phyloP scores from a whole-genome alignment of 805 yeast genomes.

The Schwanniomyces polymorphus region DNA sequence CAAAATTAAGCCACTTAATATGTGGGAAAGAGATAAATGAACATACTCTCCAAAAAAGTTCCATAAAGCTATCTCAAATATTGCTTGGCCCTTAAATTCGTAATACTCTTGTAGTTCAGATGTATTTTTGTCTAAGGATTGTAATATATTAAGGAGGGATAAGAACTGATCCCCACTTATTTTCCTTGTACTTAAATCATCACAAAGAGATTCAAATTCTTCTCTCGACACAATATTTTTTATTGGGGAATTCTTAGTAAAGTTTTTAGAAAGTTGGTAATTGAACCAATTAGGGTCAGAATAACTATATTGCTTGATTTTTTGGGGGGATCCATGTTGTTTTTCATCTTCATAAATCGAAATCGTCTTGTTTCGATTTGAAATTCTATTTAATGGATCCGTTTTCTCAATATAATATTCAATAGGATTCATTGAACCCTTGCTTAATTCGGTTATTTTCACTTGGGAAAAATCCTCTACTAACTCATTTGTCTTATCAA shows the following conservation, averaged over 20 bases:
- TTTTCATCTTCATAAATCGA: slow-evolving; percentile 40
- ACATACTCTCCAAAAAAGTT: slow-evolving; percentile 10
- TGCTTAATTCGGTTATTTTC: slow-evolving; percentile 17
- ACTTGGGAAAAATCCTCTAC: slow-evolving; percentile 32
- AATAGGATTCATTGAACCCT: slow-evolving; percentile 17
- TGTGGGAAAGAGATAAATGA: slow-evolving; percentile 7
- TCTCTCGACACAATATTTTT: slow-evolving; percentile 12
- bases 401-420: slow-evolving; percentile 38
- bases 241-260: slow-evolving; percentile 5
- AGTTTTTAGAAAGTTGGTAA: slow-evolving; percentile 29
- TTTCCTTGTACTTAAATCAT: background rate
- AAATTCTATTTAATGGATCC: slow-evolving; percentile 40
- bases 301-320: slow-evolving; percentile 29
- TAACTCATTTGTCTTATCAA: slow-evolving; percentile 17
- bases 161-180: slow-evolving; percentile 8
- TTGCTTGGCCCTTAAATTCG: slow-evolving; percentile 12
- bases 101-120: slow-evolving; percentile 15
- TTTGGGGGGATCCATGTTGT: slow-evolving; percentile 33
- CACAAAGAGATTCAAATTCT: slow-evolving; percentile 13
- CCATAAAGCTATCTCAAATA: slow-evolving; percentile 20
- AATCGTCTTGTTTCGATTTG: slow-evolving; percentile 34
- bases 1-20: slow-evolving; percentile 32
- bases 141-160: slow-evolving; percentile 15
- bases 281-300: slow-evolving; percentile 40
- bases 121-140: slow-evolving; percentile 8